These are phyloP conservation scores for Fusarium sp. DNA, from an alignment of 2,329 filamentous ascomycete species.

Conservation along the genomic window DNA sequence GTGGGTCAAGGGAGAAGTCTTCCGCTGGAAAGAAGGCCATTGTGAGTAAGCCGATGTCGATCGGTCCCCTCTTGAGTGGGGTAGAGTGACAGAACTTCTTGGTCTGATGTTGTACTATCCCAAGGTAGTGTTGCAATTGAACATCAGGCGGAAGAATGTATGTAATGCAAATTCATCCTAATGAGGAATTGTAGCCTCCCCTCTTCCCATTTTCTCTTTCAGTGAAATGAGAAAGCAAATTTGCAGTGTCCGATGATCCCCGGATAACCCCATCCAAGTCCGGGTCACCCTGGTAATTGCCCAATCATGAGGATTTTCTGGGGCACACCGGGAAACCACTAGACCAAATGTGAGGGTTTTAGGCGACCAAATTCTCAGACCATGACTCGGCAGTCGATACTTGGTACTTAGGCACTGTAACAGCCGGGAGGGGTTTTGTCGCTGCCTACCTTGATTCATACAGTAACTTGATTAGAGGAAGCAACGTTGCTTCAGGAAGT, in stretches of 20 bases:
- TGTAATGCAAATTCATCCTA: not conserved
- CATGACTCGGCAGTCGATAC: conserved; percentile 19
- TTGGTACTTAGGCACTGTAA: not conserved
- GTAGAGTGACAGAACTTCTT: not conserved
- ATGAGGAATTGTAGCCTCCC: conserved; percentile 18
- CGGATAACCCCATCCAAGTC: conserved; percentile 13
- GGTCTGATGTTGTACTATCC: not conserved
- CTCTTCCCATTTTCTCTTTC: not conserved
- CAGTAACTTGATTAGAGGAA: not conserved
- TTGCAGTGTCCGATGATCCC: conserved; percentile 21
- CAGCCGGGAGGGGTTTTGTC: not conserved
- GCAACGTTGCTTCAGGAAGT: conserved; percentile 18
- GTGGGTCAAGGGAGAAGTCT: conserved; percentile 54
- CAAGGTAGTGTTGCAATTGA: not conserved
- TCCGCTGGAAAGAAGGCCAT: conserved; percentile 46
- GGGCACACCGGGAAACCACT: not conserved
- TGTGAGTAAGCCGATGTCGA: conserved; percentile 1
- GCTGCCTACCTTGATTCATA: not conserved
- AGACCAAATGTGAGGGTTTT: not conserved
- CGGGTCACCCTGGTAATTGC: not conserved
- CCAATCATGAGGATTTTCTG: conserved; percentile 4
- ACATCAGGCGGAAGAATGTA: not conserved
- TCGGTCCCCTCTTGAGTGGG: not conserved
- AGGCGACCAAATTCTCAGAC: conserved; percentile 10
- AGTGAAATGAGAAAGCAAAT: conserved; percentile 1